Base-by-base conservation (phyloP, 495 filamentous ascomycete species). In the Penicillium angulare region DNA sequence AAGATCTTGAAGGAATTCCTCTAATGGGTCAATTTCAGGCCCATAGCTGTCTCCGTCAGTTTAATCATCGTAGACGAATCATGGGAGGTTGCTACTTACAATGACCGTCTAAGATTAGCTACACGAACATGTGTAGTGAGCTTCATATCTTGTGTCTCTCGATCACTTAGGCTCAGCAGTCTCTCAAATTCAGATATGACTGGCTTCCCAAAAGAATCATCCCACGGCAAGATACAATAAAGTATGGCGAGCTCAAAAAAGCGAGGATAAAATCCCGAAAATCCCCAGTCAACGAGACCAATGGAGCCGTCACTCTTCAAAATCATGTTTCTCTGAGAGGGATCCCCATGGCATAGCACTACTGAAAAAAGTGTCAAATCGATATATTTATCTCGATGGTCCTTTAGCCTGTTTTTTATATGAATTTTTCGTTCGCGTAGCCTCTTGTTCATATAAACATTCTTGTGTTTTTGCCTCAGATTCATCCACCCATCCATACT, bases 91-190 rank as follows among this genome's bases (percentile, higher is more conserved):
- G 38, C n/a, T 41, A 8, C 38, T 41, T 22, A 41, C 38, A 41
- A 41, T 4, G 38, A 41, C 38, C 38, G 52, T 57, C 55, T 57
- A 29, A 57, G 26, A 38, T 49, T 57, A 53, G 36, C 55, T 43
- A 43, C 55, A 12, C 50, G 36, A 36, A 50, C 55, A 26, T 47
- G 53, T 34, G 38, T 20, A 26, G 47, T 36, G 43, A 57, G n/a
- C 47, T 57, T 49, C 55, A 57, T 57, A 36, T 57, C 55, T 31
- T 50, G 50, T 46, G 49, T 57, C 47, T 57, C 55, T 21, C 53
- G 34, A 34, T 57, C 49, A n/a, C 36, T 57, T 50, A 57, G 40
- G 32, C 32, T 35, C 44, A 57, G 27, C 24, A 38, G 13, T 49
- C 41, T 48, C 47, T 57, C 38, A 46, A 57, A 49, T 40, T 50